Base-by-base conservation (phyloP, 2,329 filamentous ascomycete species). In the Didymella segeticola region DNA sequence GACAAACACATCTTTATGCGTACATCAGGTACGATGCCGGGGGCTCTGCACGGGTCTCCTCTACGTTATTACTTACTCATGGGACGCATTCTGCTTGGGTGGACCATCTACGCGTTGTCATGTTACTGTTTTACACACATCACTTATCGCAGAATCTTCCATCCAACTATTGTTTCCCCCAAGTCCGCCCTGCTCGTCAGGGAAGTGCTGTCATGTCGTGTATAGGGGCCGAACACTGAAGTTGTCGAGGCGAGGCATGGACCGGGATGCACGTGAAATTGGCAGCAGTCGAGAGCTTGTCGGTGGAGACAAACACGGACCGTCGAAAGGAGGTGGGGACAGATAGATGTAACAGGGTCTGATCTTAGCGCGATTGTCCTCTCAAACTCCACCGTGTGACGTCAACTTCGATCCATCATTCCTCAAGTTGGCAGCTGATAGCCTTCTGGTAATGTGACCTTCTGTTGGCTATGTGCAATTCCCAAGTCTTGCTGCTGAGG, bases 351-450 rank as follows among this genome's bases (percentile, higher is more conserved):
- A n/a, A n/a, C n/a, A 47, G 49, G 49, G 49, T 46, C 38, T 12
- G 5, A 3, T 11, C 14, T 27, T 48, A 43, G 51, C 26, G 43
- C 12, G 51, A 48, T 45, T 26, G 34, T 37, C 37, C 34, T n/a
- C 42, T 20, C 38, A 15, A 37, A 37, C 48, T 53, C 36, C 50
- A 47, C 43, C 26, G 45, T 43, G 34, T 47, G 51, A 49, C 51
- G 41, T 54, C 51, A 43, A 29, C 23, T 22, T 54, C 23, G 9
- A 8, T 23, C 29, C 42, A n/a, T 43, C 49, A 41, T 49, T 49
- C 51, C 45, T 41, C 26, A 30, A 15, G n/a, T 17, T 26, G 39
- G 39, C 41, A 54, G 39, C 33, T 53, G 51, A 48, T 41, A 27
- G 5, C 6, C 8, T 26, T 5, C 29, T 25, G n/a, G 26, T 15